Percentiles rank a stretch among this genome's conserved stretches.
Conservation (phyloP, 2,329 filamentous ascomycete genomes). For the Epichloe hybrida region DNA sequence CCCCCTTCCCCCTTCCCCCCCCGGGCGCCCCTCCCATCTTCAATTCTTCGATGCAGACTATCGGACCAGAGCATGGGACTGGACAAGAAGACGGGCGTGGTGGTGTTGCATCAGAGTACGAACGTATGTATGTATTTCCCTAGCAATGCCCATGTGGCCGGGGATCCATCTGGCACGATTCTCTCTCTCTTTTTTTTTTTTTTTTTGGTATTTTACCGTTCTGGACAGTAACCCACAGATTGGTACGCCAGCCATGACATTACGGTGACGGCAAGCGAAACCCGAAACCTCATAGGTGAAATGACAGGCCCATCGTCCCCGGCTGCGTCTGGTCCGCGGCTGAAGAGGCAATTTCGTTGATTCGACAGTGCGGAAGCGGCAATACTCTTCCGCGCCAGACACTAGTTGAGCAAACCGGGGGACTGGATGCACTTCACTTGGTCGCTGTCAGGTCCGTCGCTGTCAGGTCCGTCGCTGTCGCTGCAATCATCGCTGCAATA, state of each 20-base stretch:
- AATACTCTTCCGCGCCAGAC: background rate
- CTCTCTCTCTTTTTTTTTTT: too few relatives aligned
- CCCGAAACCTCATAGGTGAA: background rate
- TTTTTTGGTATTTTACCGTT: background rate
- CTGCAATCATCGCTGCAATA: background rate
- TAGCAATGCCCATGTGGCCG: background rate
- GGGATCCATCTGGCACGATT: background rate
- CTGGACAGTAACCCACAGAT: background rate
- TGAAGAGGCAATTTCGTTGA: background rate
- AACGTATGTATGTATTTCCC: background rate
- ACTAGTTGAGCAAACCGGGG: too few relatives aligned
- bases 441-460: background rate
- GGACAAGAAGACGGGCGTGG: background rate
- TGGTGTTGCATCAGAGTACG: background rate
- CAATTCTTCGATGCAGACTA: background rate
- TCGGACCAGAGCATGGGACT: background rate
- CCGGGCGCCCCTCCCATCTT: background rate
- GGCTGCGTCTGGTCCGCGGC: background rate
- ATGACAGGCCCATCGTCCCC: background rate
- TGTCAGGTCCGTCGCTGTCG: background rate
- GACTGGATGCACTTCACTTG: background rate
- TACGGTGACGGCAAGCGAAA: too few relatives aligned
- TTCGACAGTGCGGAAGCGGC: background rate
- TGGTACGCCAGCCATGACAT: background rate
- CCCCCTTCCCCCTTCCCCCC: background rate